These are phyloP conservation scores for Rhizopus sp. DNA, from an alignment of 371 early-diverging fungal species.

Conservation along the genomic window DNA sequence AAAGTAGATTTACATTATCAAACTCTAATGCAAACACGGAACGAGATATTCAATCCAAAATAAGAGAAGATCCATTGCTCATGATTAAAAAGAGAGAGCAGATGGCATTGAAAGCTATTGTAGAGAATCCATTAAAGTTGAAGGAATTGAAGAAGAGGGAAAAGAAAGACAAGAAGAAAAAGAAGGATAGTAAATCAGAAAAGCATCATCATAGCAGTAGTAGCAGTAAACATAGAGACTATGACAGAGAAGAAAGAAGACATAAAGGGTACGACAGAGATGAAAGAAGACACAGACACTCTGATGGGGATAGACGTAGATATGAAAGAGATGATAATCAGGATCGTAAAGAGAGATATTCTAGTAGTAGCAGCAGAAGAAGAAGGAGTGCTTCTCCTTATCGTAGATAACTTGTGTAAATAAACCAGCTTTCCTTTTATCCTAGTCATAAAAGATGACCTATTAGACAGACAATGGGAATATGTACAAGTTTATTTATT, in stretches of 20 bases:
- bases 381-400: slow-evolving; percentile 24
- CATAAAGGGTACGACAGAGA: slow-evolving; percentile 7
- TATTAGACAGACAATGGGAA: no score
- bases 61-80: slow-evolving; percentile 91
- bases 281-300: background rate
- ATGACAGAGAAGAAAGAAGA: slow-evolving; percentile 5
- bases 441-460: no score
- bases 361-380: slow-evolving; percentile 6
- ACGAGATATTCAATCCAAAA: slow-evolving; percentile 83
- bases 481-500: background rate
- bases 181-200: slow-evolving; percentile 33
- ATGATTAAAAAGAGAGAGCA: slow-evolving; percentile 88
- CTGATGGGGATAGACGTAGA: slow-evolving; percentile 1
- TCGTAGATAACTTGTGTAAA: slow-evolving; percentile 19
- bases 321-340: slow-evolving; percentile 8
- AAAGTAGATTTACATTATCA: slow-evolving; percentile 39
- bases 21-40: slow-evolving; percentile 74
- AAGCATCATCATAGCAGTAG: slow-evolving; percentile 11
- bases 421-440: background rate
- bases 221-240: slow-evolving; percentile 7
- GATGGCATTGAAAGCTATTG: slow-evolving; percentile 72
- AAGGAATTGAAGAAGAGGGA: slow-evolving; percentile 55
- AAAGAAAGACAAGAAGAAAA: slow-evolving; percentile 53
- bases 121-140: slow-evolving; percentile 75
- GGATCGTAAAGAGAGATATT: slow-evolving; percentile 1